These are phyloP conservation scores for Oidiodendron maius DNA, from an alignment of 495 filamentous ascomycete genomes.

Conservation along the genomic window DNA sequence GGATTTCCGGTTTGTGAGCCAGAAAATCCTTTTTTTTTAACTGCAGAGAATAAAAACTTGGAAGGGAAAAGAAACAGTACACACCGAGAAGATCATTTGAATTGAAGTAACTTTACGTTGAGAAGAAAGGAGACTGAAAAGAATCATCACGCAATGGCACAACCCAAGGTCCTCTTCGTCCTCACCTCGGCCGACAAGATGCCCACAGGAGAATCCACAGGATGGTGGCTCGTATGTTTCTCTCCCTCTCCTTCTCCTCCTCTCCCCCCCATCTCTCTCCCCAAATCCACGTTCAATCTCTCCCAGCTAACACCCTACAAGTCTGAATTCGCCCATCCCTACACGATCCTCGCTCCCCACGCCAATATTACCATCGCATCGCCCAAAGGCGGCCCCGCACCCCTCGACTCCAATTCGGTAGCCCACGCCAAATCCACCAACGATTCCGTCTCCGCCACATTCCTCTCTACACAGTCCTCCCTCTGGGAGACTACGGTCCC, in stretches of 20 bases:
- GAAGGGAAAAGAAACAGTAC: no score
- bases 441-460: conserved; percentile 45
- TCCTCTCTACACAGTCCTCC: conserved; percentile 43
- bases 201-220: conserved; percentile 46
- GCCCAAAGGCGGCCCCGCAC: conserved; percentile 60
- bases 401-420: conserved; percentile 60
- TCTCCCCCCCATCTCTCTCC: not conserved
- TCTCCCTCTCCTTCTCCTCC: not conserved
- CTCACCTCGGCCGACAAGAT: conserved; percentile 57
- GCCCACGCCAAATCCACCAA: conserved; percentile 47
- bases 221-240: conserved; percentile 56
- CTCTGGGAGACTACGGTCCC: conserved; percentile 60
- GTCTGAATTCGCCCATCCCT: conserved; percentile 70
- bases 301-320: conserved; percentile 20
- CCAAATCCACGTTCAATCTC: not conserved
- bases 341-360: conserved; percentile 50
- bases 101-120: no score
- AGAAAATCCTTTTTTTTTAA: no score
- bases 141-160: no score
- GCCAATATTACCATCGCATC: conserved; percentile 56
- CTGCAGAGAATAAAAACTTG: no score
- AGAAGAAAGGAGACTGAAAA: no score
- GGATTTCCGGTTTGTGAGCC: no score
- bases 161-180: conserved; percentile 64
- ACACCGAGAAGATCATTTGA: no score